These are phyloP conservation scores for Erysimum pusillum DNA, from an alignment of 441 rosid species.

Conservation along the genomic window DNA sequence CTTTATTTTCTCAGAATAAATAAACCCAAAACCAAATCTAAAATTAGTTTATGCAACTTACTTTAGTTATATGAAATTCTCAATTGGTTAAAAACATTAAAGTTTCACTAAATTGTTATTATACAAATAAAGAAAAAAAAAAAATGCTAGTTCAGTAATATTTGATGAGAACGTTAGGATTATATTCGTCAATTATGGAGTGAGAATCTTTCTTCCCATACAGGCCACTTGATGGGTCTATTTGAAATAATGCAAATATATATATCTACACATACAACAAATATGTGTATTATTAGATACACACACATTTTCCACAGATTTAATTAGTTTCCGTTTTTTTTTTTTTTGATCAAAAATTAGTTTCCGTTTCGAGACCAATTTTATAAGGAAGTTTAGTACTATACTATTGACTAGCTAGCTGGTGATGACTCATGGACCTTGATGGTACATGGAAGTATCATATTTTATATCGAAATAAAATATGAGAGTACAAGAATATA, in stretches of 20 bases:
- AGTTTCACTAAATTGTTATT: slow-evolving; percentile 5
- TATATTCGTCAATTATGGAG: slow-evolving; percentile 8
- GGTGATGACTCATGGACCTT: slow-evolving; percentile 13
- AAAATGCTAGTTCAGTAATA: not conserved
- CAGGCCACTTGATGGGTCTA: slow-evolving; percentile 35
- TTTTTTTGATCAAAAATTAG: too few species aligned
- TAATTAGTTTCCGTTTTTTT: too few species aligned
- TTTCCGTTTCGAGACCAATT: slow-evolving; percentile 15
- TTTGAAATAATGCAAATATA: slow-evolving; percentile 27
- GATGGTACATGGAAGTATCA: slow-evolving; percentile 31
- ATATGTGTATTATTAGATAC: slow-evolving; percentile 11
- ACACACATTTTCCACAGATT: slow-evolving; percentile 43
- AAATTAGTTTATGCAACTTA: not conserved
- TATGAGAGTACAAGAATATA: slow-evolving; percentile 15
- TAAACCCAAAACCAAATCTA: not conserved
- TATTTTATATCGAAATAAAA: slow-evolving; percentile 14
- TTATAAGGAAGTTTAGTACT: slow-evolving; percentile 2
- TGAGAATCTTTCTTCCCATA: slow-evolving; percentile 26
- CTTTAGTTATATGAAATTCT: not conserved
- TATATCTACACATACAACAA: not conserved
- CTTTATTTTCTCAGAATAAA: not conserved
- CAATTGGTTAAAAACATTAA: not conserved
- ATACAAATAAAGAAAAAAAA: not conserved
- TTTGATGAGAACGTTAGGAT: slow-evolving; percentile 21
- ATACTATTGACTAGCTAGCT: slow-evolving; percentile 40